phyloP scores from a whole-genome alignment of 2,329 filamentous ascomycete species.

The Periconia macrospinosa region DNA sequence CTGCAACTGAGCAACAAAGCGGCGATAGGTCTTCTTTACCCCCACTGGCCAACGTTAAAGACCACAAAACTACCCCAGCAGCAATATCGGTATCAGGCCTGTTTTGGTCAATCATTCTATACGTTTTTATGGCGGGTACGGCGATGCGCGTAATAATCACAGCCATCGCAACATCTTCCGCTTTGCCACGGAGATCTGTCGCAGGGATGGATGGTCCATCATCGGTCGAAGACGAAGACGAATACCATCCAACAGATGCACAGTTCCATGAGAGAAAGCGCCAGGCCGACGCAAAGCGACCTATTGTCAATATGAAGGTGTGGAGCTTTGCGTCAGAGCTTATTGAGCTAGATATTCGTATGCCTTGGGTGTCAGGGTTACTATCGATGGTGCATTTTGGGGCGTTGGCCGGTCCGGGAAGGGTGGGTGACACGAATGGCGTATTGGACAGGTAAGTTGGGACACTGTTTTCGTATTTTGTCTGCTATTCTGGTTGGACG shows the following conservation, averaged over 20 bases:
- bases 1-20: constrained; percentile 30
- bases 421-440: constrained; percentile 72
- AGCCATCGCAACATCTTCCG: constrained; percentile 68
- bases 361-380: constrained; percentile 85
- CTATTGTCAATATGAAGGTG: constrained; percentile 74
- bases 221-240: constrained; percentile 30
- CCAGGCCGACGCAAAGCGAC: constrained; percentile 51
- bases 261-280: constrained; percentile 37
- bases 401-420: constrained; percentile 72
- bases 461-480: constrained; percentile 20
- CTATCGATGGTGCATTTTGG: constrained; percentile 76
- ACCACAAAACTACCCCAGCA: constrained; percentile 18
- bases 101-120: constrained; percentile 62
- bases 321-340: constrained; percentile 75
- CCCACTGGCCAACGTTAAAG: constrained; percentile 13
- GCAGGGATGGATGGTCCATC: constrained; percentile 30
- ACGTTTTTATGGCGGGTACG: constrained; percentile 54
- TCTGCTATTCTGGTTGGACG: constrained; percentile 37
- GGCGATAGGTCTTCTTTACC: constrained; percentile 15
- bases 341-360: constrained; percentile 73
- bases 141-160: constrained; percentile 67
- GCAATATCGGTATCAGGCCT: constrained; percentile 30
- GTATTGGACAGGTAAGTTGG: constrained; percentile 85
- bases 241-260: constrained; percentile 30
- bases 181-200: constrained; percentile 60